Base-by-base conservation (phyloP, 371 early-diverging fungal genomes). In the Syncephalis fuscata region DNA sequence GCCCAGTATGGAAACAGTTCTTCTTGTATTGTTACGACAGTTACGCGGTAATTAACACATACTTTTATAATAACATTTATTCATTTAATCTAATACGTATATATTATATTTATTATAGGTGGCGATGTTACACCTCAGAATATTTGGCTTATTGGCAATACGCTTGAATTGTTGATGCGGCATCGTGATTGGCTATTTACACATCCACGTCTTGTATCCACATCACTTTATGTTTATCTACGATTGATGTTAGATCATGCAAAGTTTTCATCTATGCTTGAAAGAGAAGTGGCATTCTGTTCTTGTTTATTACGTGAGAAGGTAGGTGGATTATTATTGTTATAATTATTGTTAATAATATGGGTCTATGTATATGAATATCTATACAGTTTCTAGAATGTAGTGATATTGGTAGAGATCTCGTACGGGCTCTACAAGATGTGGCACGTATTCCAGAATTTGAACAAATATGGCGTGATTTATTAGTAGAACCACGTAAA, bases 361-460 rank as follows among this genome's bases (percentile, higher is more conserved):
- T n/a, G n/a, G n/a, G n/a, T n/a, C n/a, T n/a, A n/a, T n/a, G n/a
- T n/a, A n/a, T n/a, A n/a, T 41, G 15, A 41, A 16, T 15, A 41
- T 16, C 8, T 8, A 16, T 19, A n/a, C 47, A 49, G 8, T 62
- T 62, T 25, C 41, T 63, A 21, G 70, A 68, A 26, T 84, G 84
- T 51, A 65, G 67, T 2, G 56, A 64, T 19, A 66, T 85, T 1
- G 85, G 85, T 0, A 65, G 85, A 25, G 85, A 85, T 53, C 52
- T 83, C 1, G 59, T 82, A 25, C 67, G 84, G 22, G 65, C 74
- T n/a, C 58, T 85, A 37, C 78, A 78, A 56, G 80, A 80, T 39
- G 70, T 77, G 0, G 62, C 70, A 0, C 50, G 59, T 9, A 58
- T 82, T 26, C 71, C 74, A 14, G 73, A 68, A 46, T 64, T 85